Evolutionary conservation across 164 flowering plant genomes (phyloP).

Genomic region (Paratinospora sagittata): DNA sequence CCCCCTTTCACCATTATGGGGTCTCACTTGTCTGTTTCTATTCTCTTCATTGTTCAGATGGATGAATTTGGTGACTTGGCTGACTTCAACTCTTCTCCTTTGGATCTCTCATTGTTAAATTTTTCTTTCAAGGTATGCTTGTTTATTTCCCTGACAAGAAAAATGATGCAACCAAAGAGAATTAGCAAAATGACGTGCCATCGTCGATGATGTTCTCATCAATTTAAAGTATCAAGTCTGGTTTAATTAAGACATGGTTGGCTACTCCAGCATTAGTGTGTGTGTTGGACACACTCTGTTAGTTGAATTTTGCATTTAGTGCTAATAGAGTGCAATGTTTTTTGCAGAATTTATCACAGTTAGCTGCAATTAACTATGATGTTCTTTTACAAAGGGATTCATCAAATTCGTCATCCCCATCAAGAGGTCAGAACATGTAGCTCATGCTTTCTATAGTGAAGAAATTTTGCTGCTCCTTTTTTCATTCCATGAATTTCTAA

Average conservation of each 20-base stretch:
- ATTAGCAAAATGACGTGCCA: not conserved
- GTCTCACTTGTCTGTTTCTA: not conserved
- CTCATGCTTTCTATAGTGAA: not conserved
- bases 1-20: not conserved
- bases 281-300: not conserved
- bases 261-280: not conserved
- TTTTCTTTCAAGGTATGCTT: slow-evolving; percentile 70
- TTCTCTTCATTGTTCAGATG: slow-evolving; percentile 27
- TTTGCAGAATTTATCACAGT: slow-evolving; percentile 75
- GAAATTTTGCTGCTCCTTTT: not conserved
- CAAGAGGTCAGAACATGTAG: slow-evolving; percentile 22
- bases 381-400: slow-evolving; percentile 51
- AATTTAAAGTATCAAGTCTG: no score
- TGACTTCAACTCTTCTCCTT: slow-evolving; percentile 44
- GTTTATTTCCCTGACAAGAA: not conserved
- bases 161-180: not conserved
- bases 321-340: not conserved
- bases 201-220: not conserved
- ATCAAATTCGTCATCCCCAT: slow-evolving; percentile 41
- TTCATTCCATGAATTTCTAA: no score
- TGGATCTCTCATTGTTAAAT: slow-evolving; percentile 52
- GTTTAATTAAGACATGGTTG: no score
- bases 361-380: slow-evolving; percentile 69
- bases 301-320: not conserved
- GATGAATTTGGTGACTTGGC: slow-evolving; percentile 59